Evolutionary conservation across 1,284 basidiomycete genomes (phyloP), one percentile per base, ranked within the genome.

Genomic region (Trametes sp.): DNA sequence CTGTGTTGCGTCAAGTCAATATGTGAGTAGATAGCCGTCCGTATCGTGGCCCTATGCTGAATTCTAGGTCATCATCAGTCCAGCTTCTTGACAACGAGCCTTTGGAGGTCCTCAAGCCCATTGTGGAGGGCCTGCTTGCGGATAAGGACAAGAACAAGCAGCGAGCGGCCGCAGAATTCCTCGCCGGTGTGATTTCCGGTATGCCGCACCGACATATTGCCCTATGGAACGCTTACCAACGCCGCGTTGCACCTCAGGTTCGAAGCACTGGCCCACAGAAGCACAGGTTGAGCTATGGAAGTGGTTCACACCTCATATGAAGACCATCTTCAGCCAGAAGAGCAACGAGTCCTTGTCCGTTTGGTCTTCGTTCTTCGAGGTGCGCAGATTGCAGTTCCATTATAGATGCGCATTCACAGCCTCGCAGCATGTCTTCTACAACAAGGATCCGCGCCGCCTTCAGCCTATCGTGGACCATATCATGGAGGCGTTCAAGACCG

Each of bases 261-360:
- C 90, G 6, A 96, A 96, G 76, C 94, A 97, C 73, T 98, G 96
- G 96, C 85, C 93, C 0, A 81, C 84, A 11, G 78, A 82, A 49
- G 88, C 89, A 68, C 90, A 96, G 73, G 74, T 84, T 31, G 75
- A 75, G 29, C 77, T 98, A 2, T 96, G 94, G 94, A 78, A 84
- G 41, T 98, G 95, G 95, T 86, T 95, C 56, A 83, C 80, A 24
- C 88, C 88, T 0, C 81, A 87, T 45, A 82, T 96, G 49, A 82
- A 84, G 13, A 83, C 84, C 50, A 87, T 94, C 29, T 89, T 96
- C 69, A 79, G 81, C 14, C 80, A 81, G 56, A 87, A 84, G 67
- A 81, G 89, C 66, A 89, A 89, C 9, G 89, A 92, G 67, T 90
- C 87, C 0, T 72, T 90, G 13, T 76, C 81, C 23, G 82, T 90